Base-by-base conservation (phyloP, 2,329 filamentous ascomycete genomes). In the Aspergillus vadensis region DNA sequence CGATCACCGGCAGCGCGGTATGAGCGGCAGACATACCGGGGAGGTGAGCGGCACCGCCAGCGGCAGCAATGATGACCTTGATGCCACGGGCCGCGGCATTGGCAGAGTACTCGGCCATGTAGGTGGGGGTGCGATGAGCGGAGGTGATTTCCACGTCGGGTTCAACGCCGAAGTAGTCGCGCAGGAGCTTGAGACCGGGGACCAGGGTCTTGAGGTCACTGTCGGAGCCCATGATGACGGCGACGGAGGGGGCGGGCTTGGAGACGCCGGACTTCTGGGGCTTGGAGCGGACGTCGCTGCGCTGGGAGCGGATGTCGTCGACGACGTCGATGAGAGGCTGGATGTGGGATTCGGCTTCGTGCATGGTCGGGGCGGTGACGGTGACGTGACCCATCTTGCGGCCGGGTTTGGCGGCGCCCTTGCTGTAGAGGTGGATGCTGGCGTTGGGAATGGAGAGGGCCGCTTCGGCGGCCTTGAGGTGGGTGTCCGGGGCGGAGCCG, bases 351-450 rank as follows among this genome's bases (percentile, higher is more conserved):
- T 90, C 86, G n/a, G 89, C 87, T 68, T 88, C 83, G 39, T 84
- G 79, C 72, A 93, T 86, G 0, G 85, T 87, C 12, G 85, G 81
- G 1, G 87, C 88, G 1, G 91, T 90, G 39, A 96, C 79, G 0
- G 93, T 98, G 67, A 99, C 86, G 75, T 99, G 95, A 10, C 94
- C 94, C 80, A 98, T 98, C 77, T 98, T 99, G 49, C 95, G 88
- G 36, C 91, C 90, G 4, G 91, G 91, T 69, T 92, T 91, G 25
- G 92, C 90, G 50, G 86, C 86, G 10, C 85, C 86, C 78, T 98
- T 98, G 70, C 93, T 93, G 79, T 99, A 99, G 50, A 97, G 86
- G 71, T 99, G 94, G 10, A 97, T 83, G 55, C 81, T 84, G 39
- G 84, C 86, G 57, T 82, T 85, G 47, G 83, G 84, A 56, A 83